Percentiles rank a stretch among this genome's conserved stretches.
phyloP scores from a whole-genome alignment of 2,329 filamentous ascomycete species.

The Fusarium sp. region DNA sequence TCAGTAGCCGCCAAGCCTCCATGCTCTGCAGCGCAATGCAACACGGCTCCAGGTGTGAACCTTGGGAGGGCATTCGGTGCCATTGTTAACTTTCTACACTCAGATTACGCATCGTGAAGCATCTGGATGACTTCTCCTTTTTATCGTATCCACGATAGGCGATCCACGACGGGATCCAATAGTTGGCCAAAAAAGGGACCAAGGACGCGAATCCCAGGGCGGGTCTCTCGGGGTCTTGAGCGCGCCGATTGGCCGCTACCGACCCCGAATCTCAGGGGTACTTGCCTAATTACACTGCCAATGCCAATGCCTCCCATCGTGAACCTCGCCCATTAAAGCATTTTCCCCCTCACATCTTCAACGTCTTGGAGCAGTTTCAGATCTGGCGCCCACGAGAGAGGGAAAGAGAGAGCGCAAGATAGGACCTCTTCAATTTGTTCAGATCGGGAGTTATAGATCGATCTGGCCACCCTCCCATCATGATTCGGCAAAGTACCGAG shows the following conservation, averaged over 20 bases:
- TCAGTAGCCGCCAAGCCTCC: not conserved
- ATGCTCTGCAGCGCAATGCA: slow-evolving; percentile 15
- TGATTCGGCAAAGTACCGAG: slow-evolving; percentile 39
- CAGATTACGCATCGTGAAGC: not conserved
- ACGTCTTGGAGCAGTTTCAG: slow-evolving; percentile 10
- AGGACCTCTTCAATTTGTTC: not conserved
- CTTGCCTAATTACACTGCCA: slow-evolving; percentile 4
- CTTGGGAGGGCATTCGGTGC: not conserved
- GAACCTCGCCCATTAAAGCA: slow-evolving; percentile 8
- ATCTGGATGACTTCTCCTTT: not conserved
- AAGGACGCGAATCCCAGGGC: slow-evolving; percentile 25
- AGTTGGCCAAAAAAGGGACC: slow-evolving; percentile 21
- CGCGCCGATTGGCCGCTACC: slow-evolving; percentile 3
- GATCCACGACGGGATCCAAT: slow-evolving; percentile 12
- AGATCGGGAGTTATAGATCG: not conserved
- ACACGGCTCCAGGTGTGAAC: not conserved
- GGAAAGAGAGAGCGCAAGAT: not conserved
- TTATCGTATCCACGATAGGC: slow-evolving; percentile 12
- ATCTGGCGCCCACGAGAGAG: not conserved
- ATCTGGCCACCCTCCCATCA: not conserved
- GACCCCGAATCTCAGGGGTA: slow-evolving; percentile 20
- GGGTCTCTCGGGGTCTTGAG: slow-evolving; percentile 6
- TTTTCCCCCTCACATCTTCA: slow-evolving; percentile 4
- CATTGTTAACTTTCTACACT: not conserved
- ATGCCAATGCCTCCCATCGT: not conserved